phyloP scores from a whole-genome alignment of 495 filamentous ascomycete species.

The Hypoxylon cercidicola region DNA sequence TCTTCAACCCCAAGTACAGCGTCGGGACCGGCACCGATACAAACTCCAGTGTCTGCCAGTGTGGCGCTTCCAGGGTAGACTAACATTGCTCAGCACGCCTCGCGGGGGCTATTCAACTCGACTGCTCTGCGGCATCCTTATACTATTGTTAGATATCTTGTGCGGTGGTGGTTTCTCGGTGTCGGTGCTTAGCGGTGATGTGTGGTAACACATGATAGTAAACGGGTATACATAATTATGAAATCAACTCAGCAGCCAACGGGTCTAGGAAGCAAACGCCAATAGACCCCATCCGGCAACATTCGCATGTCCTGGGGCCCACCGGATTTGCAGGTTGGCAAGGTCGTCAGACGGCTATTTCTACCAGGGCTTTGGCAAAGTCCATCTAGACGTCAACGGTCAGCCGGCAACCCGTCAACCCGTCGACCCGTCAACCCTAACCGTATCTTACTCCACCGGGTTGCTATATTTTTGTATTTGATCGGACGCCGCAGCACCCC shows the following conservation, averaged over 20 bases:
- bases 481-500: constrained; percentile 38
- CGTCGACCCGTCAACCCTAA: constrained; percentile 15
- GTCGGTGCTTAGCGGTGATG: constrained; percentile 23
- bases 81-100: constrained; percentile 27
- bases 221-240: constrained; percentile 30
- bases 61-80: constrained; percentile 18
- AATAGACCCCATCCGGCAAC: constrained; percentile 19
- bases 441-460: constrained; percentile 28
- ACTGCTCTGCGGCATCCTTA: constrained; percentile 9
- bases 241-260: constrained; percentile 38
- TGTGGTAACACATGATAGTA: constrained; percentile 38
- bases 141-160: constrained; percentile 32
- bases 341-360: constrained; percentile 36
- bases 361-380: constrained; percentile 32
- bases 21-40: constrained; percentile 22
- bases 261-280: constrained; percentile 34
- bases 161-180: constrained; percentile 3
- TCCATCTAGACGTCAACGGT: constrained; percentile 14
- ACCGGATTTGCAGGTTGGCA: constrained; percentile 32
- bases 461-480: constrained; percentile 33
- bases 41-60: constrained; percentile 25
- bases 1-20: constrained; percentile 19
- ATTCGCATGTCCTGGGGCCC: constrained; percentile 22
- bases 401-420: constrained; percentile 17
- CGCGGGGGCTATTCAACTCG: constrained; percentile 22